Base-by-base conservation (phyloP, 441 rosid genomes). In the Pelargonium fulgidum region DNA sequence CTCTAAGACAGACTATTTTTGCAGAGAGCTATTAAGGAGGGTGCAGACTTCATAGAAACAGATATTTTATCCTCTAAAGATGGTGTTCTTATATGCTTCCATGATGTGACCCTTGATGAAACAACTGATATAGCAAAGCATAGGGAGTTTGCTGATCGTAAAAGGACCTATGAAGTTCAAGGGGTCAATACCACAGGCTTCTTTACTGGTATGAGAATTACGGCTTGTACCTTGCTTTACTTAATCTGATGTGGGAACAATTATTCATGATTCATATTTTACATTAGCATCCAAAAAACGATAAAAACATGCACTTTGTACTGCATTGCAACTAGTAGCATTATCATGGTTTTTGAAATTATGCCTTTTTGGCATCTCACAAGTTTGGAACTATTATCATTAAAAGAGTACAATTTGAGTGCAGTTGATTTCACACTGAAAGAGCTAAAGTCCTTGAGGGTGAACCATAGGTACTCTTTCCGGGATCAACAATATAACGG, bases 11-110 rank as follows among this genome's bases (percentile, higher is more conserved):
- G 19, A 50, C n/a, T 14, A 14, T 63, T 65, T 67, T 85, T 83
- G 75, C 82, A 95, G 96, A 95, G 97, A 79, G 97, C 93, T 11
- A 89, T 92, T 62, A 94, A 89, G 75, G 99, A 94, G 71, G 97
- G 97, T 54, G 78, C 99, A 72, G 98, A 89, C 77, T 94, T 92
- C 79, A 94, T 94, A 65, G 99, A 94, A 83, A 66, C 96, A n/a
- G 95, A 94, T 81, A 85, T 92, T 39, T 70, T 90, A 9, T 79
- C 98, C 68, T 71, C 96, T 41, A 94, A 89, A 79, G 98, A 92
- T 62, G 98, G 98, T 71, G 83, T 89, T 47, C 93, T 92, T 33
- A 84, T 92, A 73, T 92, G 99, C 76, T 80, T 76, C 67, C 99
- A 94, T 64, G 97, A 94, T 70, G 90, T 90, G 29, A 81, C 76